These are phyloP conservation scores for Ogataea dorogensis DNA, from an alignment of 805 yeast species.

Conservation along the genomic window DNA sequence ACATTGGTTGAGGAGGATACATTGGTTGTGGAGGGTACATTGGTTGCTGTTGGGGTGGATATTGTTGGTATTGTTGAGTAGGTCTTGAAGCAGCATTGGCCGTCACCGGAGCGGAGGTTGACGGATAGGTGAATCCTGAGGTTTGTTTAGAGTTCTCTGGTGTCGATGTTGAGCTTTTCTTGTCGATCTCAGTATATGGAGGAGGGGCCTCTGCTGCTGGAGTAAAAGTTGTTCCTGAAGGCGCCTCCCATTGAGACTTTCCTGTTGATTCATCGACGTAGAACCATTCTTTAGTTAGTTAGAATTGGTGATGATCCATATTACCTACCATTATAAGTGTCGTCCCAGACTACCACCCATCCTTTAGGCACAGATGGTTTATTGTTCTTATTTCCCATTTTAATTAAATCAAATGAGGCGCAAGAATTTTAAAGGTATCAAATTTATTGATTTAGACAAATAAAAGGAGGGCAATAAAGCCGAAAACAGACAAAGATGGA, in stretches of 20 bases:
- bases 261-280: constrained; percentile 74
- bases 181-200: constrained; percentile 18
- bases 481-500: constrained; percentile 2
- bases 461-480: constrained; percentile 1
- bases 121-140: constrained; percentile 9
- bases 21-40: constrained; percentile 19
- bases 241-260: constrained; percentile 90
- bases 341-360: constrained; percentile 75
- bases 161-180: constrained; percentile 7
- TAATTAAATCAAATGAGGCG: constrained; percentile 5
- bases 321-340: constrained; percentile 46
- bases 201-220: constrained; percentile 37
- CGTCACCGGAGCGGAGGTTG: constrained; percentile 1
- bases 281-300: constrained; percentile 49
- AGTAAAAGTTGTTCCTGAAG: constrained; percentile 53
- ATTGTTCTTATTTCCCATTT: constrained; percentile 27
- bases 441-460: background rate
- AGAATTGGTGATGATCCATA: too few relatives aligned
- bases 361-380: constrained; percentile 37
- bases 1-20: too few relatives aligned
- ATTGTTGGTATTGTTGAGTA: constrained; percentile 15
- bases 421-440: background rate
- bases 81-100: constrained; percentile 11
- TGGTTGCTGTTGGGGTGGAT: constrained; percentile 19
- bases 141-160: constrained; percentile 2